Conservation (phyloP, 352 stramenopile species). For the Phytophthora boehmeriae region DNA sequence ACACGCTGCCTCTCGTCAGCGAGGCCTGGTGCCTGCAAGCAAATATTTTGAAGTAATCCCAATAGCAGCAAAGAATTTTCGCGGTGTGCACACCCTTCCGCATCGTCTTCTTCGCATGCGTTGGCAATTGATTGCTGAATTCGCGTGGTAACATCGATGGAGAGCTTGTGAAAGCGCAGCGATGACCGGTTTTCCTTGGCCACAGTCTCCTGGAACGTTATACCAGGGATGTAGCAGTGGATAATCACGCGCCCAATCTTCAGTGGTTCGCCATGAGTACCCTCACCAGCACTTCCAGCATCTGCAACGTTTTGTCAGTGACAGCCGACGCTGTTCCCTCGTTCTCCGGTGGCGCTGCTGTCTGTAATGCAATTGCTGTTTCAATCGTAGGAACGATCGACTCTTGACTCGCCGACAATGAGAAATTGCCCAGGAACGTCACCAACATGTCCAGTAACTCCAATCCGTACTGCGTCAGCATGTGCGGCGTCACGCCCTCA, state of each 20-base stretch:
- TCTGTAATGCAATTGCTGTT: constrained; percentile 65
- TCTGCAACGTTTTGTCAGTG: constrained; percentile 43
- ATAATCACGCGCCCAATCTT: constrained; percentile 64
- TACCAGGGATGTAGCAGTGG: constrained; percentile 75
- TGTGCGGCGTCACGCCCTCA: constrained; percentile 32
- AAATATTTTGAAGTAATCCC: constrained; percentile 80
- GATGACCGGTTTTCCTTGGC: constrained; percentile 55
- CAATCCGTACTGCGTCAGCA: constrained; percentile 53
- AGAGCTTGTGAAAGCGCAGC: constrained; percentile 71
- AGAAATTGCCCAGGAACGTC: constrained; percentile 62
- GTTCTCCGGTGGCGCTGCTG: constrained; percentile 37
- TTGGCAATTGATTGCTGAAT: constrained; percentile 35
- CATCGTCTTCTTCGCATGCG: constrained; percentile 30
- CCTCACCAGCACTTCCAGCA: constrained; percentile 57
- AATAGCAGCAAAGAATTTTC: constrained; percentile 56
- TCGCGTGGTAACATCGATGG: constrained; percentile 54
- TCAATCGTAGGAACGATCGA: constrained; percentile 82
- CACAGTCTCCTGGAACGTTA: constrained; percentile 70
- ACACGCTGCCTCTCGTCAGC: constrained; percentile 76
- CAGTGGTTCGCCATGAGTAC: constrained; percentile 55
- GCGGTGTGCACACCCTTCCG: constrained; percentile 33
- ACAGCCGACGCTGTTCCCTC: constrained; percentile 43
- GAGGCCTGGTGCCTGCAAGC: constrained; percentile 70
- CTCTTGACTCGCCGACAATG: constrained; percentile 67
- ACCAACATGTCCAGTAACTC: constrained; percentile 69